These are phyloP conservation scores for Claviceps pazoutovae DNA, from an alignment of 2,329 filamentous ascomycete genomes.

Conservation along the genomic window DNA sequence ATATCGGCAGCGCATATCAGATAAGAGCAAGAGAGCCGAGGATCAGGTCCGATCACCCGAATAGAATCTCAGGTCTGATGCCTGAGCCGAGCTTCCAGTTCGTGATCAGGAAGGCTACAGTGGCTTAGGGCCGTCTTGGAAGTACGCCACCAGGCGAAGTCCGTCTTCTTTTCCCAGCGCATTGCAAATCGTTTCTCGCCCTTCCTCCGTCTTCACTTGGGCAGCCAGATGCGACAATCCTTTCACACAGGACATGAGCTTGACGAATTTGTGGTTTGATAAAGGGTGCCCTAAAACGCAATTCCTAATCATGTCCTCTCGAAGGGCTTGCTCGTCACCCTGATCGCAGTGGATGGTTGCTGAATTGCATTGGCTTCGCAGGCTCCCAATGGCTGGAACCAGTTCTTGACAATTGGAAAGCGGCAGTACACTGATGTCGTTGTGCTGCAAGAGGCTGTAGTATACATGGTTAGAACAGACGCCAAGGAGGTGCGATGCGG, in stretches of 20 bases:
- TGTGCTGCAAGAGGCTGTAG: slow-evolving; percentile 19
- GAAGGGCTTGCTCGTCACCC: background rate
- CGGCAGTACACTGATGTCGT: slow-evolving; percentile 28
- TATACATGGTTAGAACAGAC: background rate
- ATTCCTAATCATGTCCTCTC: slow-evolving; percentile 3
- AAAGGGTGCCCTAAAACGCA: slow-evolving; percentile 17
- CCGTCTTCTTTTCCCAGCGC: slow-evolving; percentile 18
- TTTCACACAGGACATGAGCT: slow-evolving; percentile 16
- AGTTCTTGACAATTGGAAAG: slow-evolving; percentile 23
- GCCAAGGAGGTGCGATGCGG: no score
- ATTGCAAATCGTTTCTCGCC: slow-evolving; percentile 11
- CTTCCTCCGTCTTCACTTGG: slow-evolving; percentile 8
- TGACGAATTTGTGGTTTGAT: slow-evolving; percentile 12
- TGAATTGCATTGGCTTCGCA: slow-evolving; percentile 17
- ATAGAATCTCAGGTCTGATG: background rate
- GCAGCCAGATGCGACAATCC: slow-evolving; percentile 15
- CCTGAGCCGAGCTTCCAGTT: background rate
- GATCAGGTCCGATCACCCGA: background rate
- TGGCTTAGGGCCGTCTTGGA: slow-evolving; percentile 11
- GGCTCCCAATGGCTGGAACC: slow-evolving; percentile 22
- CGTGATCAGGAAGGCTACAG: background rate
- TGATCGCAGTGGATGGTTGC: background rate
- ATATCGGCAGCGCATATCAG: background rate
- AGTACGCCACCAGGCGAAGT: slow-evolving; percentile 16
- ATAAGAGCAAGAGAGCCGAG: background rate